These are phyloP conservation scores for Adansonia gregorii DNA, from an alignment of 441 rosid genomes.

Conservation along the genomic window DNA sequence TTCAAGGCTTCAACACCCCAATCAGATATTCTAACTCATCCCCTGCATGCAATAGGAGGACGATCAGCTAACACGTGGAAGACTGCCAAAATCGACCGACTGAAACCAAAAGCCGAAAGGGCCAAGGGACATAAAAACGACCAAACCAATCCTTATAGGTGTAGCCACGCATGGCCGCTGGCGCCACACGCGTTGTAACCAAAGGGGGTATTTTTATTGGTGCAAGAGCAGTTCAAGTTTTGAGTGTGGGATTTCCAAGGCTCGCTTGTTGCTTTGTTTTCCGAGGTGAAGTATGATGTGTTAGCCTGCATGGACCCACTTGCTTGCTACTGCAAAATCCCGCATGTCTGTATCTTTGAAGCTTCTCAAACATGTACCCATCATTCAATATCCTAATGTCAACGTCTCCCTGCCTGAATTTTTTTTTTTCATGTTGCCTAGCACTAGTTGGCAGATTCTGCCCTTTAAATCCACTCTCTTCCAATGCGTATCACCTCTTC, in stretches of 20 bases:
- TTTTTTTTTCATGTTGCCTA: constrained; percentile 55
- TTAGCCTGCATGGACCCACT: constrained; percentile 57
- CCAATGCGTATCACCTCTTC: not conserved
- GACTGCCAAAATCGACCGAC: constrained; percentile 42
- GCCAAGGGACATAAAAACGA: not conserved
- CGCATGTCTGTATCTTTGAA: constrained; percentile 57
- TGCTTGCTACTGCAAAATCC: constrained; percentile 31
- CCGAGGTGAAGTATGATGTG: constrained; percentile 25
- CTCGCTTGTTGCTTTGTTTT: not conserved
- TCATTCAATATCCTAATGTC: constrained; percentile 60
- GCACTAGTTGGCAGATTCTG: constrained; percentile 48
- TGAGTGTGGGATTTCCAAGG: not conserved
- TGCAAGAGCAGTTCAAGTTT: not conserved
- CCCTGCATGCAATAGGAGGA: constrained; percentile 41
- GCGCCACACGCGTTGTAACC: constrained; percentile 59
- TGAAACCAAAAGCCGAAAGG: not conserved
- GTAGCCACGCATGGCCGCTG: constrained; percentile 77
- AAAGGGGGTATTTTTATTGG: constrained; percentile 48
- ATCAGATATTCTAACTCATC: constrained; percentile 40
- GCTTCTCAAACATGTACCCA: constrained; percentile 76
- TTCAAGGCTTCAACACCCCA: constrained; percentile 25
- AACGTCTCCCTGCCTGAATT: constrained; percentile 27
- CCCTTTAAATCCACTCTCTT: constrained; percentile 24
- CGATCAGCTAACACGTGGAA: constrained; percentile 31
- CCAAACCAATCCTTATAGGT: constrained; percentile 58